Evolutionary conservation across 1,284 basidiomycete genomes (phyloP), one percentile per base, ranked within the genome.

Genomic region (Trichosporon coremiiforme): DNA sequence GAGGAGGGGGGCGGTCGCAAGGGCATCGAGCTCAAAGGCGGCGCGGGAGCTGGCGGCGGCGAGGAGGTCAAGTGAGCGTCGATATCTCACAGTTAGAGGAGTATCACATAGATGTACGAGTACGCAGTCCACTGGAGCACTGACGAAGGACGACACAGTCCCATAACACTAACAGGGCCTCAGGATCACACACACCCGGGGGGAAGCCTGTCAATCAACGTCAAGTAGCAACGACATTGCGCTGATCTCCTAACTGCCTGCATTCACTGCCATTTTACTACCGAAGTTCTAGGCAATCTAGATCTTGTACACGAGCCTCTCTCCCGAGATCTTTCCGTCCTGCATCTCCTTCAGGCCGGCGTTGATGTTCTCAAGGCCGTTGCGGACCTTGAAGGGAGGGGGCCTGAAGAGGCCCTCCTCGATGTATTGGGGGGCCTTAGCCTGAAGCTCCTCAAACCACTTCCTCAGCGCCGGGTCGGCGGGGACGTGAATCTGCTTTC

Each of bases 1-100:
- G 66, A 64, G 12, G 45, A 64, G 25, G 69, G 71, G 4, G 75
- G 74, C 0, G 77, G 75, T 5, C 66, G 66, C 17, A 75, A 75
- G 67, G 80, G 81, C 22, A 82, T 82, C 47, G 81, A 82, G 72
- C 67, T 82, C 62, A 74, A 68, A 57, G 79, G 78, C 12, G 80
- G 79, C 2, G 73, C 73, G 38, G 79, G 79, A 3, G 80, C 80
- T 13, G 80, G 80, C 5, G 75, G 78, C 38, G 80, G 80, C 1
- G 75, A 82, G 65, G 80, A 82, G 65, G 76, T 80, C 22, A 71
- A 69, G 65, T 79, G 36, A 41, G 36, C 36, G 36, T 6, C 10
- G 12, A 7, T 38, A 7, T 12, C 4, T 38, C 36, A 38, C 36
- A 38, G 36, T 10, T 38, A 38, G 36, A 38, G 53, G 15, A 29